Evolutionary conservation across 306 rosid genomes (phyloP), one percentile per base, ranked within the genome.

Genomic region (Malus sieversii): DNA sequence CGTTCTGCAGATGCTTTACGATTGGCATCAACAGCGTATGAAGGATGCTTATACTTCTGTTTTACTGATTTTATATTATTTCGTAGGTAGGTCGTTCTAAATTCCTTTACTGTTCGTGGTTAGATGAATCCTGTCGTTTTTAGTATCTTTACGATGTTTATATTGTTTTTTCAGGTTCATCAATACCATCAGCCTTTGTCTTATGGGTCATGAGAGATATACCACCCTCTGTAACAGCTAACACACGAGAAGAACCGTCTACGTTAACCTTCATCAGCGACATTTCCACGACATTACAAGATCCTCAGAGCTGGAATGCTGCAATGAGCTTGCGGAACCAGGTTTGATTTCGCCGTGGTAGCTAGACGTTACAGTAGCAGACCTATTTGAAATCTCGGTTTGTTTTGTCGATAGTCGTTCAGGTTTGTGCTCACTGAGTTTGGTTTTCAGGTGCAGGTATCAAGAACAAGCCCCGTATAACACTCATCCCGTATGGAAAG

Each of bases 181-280:
- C 95, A 59, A 81, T 90, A 78, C 97, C 98, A 18, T 95, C 96
- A 63, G 93, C 91, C 29, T 80, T 85, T 73, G 75, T 95, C 42
- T 72, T 95, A 79, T 95, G 97, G 97, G 86, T 86, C 80, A 87
- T 86, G 96, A 87, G 96, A 85, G 98, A 95, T 80, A 77, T 87
- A 79, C 97, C 97, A 10, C 88, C 87, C 13, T 57, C 75, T 12
- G 79, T 85, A 82, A 72, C 86, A 69, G 68, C 77, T 84, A 78
- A 77, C 67, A 30, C 70, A 67, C 81, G 40, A 40, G 92, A 90
- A 86, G 97, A 85, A 80, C 78, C 92, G 38, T 77, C 84, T 30
- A 86, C 92, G 70, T 68, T 90, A 77, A 83, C 96, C 68, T 95
- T 90, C 72, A 75, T 90, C 68, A 76, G 80, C 52, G 90, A 87